Conservation (phyloP, 805 yeast species). For the Hagleromyces aurorensis region DNA sequence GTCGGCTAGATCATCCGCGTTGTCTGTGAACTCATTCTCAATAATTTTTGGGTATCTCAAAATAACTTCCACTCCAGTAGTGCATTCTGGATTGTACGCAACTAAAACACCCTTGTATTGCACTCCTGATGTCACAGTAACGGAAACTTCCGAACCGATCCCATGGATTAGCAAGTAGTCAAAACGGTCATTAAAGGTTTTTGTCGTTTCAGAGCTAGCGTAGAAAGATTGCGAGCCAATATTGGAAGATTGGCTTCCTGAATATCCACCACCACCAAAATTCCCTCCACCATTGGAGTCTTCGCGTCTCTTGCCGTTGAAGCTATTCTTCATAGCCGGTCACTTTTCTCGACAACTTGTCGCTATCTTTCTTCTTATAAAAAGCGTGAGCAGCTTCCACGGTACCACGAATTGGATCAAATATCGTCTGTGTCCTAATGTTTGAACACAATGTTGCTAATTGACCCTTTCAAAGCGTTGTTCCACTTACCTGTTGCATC, state of each 20-base stretch:
- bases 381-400: no score
- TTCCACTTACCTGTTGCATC: no score
- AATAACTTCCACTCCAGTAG: slow-evolving; percentile 47
- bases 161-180: slow-evolving; percentile 48
- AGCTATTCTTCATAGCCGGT: background rate
- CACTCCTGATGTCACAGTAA: slow-evolving; percentile 56
- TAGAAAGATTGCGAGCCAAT: slow-evolving; percentile 11
- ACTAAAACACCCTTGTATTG: slow-evolving; percentile 51
- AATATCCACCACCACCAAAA: slow-evolving; percentile 3
- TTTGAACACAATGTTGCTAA: no score
- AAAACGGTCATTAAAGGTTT: slow-evolving; percentile 47
- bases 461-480: no score
- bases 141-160: slow-evolving; percentile 49
- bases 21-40: slow-evolving; percentile 31
- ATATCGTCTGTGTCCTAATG: no score
- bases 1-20: slow-evolving; percentile 25
- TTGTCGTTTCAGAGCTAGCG: slow-evolving; percentile 24
- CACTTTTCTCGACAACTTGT: no score
- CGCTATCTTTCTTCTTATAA: slow-evolving; percentile 8
- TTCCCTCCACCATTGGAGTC: slow-evolving; percentile 2
- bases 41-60: slow-evolving; percentile 43
- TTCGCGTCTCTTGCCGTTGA: slow-evolving; percentile 10
- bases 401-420: no score
- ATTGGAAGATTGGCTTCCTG: slow-evolving; percentile 5
- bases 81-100: slow-evolving; percentile 37